Conservation (phyloP, 2,329 filamentous ascomycete genomes). For the Monilinia polystroma region DNA sequence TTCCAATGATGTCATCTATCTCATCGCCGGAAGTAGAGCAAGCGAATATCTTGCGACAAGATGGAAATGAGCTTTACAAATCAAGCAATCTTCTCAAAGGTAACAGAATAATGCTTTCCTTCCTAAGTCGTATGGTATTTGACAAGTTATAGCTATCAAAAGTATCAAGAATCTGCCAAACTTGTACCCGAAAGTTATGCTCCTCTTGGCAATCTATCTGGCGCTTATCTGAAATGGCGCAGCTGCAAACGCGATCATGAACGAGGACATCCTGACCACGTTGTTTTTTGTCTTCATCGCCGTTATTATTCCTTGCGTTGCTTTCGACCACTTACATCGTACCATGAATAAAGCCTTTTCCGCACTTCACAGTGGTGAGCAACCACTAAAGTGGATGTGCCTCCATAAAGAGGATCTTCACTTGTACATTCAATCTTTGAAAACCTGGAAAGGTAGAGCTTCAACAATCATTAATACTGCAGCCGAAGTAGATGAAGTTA, state of each 20-base stretch:
- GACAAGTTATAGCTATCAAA: not conserved
- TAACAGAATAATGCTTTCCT: not conserved
- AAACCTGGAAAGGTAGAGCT: conserved; percentile 14
- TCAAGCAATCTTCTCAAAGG: not conserved
- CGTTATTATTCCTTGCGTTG: conserved; percentile 25
- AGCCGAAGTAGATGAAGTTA: not conserved
- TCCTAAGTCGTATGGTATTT: not conserved
- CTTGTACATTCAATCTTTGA: conserved; percentile 3
- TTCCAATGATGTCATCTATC: not conserved
- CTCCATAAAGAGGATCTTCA: conserved; percentile 9
- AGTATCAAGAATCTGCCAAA: conserved; percentile 8
- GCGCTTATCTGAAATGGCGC: conserved; percentile 3
- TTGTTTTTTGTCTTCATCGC: conserved; percentile 26
- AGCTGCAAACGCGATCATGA: not conserved
- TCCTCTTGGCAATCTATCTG: conserved; percentile 25
- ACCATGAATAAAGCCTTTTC: conserved; percentile 5
- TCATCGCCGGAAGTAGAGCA: not conserved
- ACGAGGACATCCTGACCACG: conserved; percentile 21
- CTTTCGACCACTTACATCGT: conserved; percentile 23
- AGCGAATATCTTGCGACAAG: not conserved
- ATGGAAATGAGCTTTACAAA: not conserved
- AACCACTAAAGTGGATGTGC: conserved; percentile 21
- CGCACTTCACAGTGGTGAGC: not conserved
- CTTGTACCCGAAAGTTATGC: conserved; percentile 38
- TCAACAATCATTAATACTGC: not conserved